These are phyloP conservation scores for Aspergillus novoparasiticus DNA, from an alignment of 2,329 filamentous ascomycete genomes.

Conservation along the genomic window DNA sequence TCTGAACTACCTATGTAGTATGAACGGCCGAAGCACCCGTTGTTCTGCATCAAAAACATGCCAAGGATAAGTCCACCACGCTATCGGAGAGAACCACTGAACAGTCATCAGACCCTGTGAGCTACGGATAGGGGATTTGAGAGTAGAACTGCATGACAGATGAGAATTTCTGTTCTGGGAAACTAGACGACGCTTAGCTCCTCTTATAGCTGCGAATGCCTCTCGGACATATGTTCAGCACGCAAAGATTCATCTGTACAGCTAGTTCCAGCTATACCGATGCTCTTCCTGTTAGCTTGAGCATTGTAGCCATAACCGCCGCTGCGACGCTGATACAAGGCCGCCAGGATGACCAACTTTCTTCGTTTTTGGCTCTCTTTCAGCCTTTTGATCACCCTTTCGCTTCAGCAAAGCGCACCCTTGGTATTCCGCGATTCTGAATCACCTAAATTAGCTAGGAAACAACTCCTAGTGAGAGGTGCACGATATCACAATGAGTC, in stretches of 20 bases:
- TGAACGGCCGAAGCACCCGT: not conserved
- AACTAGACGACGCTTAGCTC: not conserved
- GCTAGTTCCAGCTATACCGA: not conserved
- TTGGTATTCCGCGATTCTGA: slow-evolving; percentile 20
- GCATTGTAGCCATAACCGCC: not conserved
- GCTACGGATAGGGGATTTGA: not conserved
- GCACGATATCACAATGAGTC: slow-evolving; percentile 6
- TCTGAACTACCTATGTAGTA: not conserved
- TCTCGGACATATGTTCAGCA: not conserved
- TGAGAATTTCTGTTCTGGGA: not conserved
- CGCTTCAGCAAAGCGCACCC: slow-evolving; percentile 15
- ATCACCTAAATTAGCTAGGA: slow-evolving; percentile 5
- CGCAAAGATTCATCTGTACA: not conserved
- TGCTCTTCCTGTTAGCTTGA: not conserved
- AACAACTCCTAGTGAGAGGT: not conserved
- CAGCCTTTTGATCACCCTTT: slow-evolving; percentile 16
- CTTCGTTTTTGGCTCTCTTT: slow-evolving; percentile 17
- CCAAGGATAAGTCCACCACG: not conserved
- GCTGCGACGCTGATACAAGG: not conserved
- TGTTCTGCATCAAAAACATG: not conserved
- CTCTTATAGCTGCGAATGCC: not conserved
- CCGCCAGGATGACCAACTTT: slow-evolving; percentile 19
- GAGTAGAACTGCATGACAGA: not conserved
- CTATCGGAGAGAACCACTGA: not conserved
- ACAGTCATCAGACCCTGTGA: not conserved